Evolutionary conservation across 2,329 filamentous ascomycete genomes (phyloP).

Genomic region (Xylaria sp.): DNA sequence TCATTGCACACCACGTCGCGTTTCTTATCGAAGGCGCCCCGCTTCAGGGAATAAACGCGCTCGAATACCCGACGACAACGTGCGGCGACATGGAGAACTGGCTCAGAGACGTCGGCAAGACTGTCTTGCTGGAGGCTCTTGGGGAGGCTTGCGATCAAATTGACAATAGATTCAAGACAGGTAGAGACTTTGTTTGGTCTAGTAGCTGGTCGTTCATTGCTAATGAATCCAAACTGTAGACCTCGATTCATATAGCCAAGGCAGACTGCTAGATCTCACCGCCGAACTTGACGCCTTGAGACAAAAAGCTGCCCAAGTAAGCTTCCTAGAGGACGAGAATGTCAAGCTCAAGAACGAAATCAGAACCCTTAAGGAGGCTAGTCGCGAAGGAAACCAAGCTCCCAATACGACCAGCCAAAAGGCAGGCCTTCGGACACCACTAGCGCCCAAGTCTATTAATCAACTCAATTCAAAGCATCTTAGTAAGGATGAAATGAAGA

Average conservation of each 20-base stretch:
- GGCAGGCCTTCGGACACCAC: constrained; percentile 33
- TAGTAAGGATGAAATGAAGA: constrained; percentile 26
- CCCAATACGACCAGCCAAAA: background rate
- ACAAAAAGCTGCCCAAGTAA: constrained; percentile 40
- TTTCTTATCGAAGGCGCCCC: background rate
- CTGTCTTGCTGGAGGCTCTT: constrained; percentile 39
- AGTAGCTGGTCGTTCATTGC: background rate
- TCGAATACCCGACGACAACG: background rate
- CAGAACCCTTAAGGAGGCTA: constrained; percentile 36
- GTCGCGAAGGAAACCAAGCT: constrained; percentile 13
- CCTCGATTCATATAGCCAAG: constrained; percentile 24
- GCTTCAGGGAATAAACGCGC: background rate
- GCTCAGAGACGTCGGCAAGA: constrained; percentile 38
- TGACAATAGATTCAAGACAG: constrained; percentile 34
- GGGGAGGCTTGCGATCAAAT: constrained; percentile 36
- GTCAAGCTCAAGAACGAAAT: constrained; percentile 48
- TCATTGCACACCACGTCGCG: background rate
- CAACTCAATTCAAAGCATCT: constrained; percentile 26
- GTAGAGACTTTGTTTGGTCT: constrained; percentile 27
- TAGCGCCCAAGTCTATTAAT: constrained; percentile 37
- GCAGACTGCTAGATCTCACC: constrained; percentile 34
- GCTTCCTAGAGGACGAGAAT: constrained; percentile 51
- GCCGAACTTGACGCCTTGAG: constrained; percentile 46
- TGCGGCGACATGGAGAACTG: constrained; percentile 38
- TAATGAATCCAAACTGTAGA: constrained; percentile 18